Evolutionary conservation across 2,329 filamentous ascomycete species (phyloP), one percentile per base, ranked within the genome.

Genomic region (Periconia sp.): DNA sequence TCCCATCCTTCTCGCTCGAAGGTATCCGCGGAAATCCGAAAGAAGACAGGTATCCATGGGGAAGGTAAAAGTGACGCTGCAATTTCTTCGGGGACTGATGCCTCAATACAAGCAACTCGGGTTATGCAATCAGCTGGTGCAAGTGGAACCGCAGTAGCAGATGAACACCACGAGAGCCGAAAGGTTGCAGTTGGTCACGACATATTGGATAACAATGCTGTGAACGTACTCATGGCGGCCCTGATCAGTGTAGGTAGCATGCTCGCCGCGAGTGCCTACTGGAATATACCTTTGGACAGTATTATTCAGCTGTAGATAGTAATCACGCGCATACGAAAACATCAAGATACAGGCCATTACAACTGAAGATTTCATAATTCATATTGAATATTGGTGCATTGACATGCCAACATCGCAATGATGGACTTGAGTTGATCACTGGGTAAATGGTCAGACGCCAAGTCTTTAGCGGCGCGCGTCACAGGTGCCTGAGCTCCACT

Each of bases 211-310:
- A 99, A 99, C 74, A 99, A 99, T 73, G 89, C 90, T 50, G 92
- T 99, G 64, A 99, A 99, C 73, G 85, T 97, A 53, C 73, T 93
- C 52, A 97, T 97, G 93, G 92, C 93, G 0, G 81, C 85, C 14
- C 80, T 81, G 5, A 92, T 96, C 84, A 96, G 90, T 69, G 60
- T 92, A 17, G 84, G 87, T 5, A 89, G 87, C 5, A 95, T 97
- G 85, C 78, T 68, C n/a, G 61, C 56, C 2, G 65, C 72, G 2
- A 64, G 61, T 27, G 23, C 61, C n/a, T 41, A 68, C 3, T 75
- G 68, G 72, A 60, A 62, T n/a, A n/a, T 69, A 41, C 65, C 71
- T 1, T 57, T 69, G 17, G 65, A 59, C 44, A 68, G 60, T 49
- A 58, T 69, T 18, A 8, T 64, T 40, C 52, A 60, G 6, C 13